Evolutionary conservation across 257 asterid species (phyloP), one percentile per base, ranked within the genome.

Genomic region (Leonotis leonurus): DNA sequence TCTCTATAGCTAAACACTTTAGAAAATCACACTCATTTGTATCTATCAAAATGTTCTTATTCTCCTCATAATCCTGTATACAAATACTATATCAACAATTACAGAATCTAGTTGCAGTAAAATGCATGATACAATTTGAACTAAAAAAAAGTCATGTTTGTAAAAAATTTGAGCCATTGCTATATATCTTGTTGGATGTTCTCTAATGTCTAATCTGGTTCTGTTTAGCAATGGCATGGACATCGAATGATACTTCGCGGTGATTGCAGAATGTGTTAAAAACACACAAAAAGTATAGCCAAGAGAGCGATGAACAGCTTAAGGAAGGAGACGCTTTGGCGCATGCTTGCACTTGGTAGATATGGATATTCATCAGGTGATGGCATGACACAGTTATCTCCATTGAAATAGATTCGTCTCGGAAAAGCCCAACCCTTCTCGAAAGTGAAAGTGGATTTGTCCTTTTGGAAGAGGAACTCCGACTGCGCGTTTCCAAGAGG

Each of bases 351-450:
- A 16, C 60, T 83, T 61, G 89, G 89, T 33, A 83, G 76, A 55
- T 66, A 70, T 0, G 89, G 89, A 46, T 83, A 83, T 3, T 77
- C 80, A 52, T 83, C 83, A 0, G 89, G 89, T 39, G 89, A 76
- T 3, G 89, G 88, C 88, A 82, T 82, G 14, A 82, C 88, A 24
- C 88, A 82, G 68, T 82, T 82, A 60, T 82, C 88, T 0, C 89
- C 89, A 6, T 83, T 83, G 86, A 83, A 83, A 37, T 83, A 83
- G 51, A 83, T 77, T 46, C 89, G 69, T 53, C 89, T 69, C 0
- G 89, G 89, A 26, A 83, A 83, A 24, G 71, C 89, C 89, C 89
- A 83, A 13, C 89, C 89, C 73, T 83, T 80, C 8, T 83, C 89
- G 52, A 83, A 83, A n/a, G 82, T 80, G 79, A 83, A 83, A 10